Conservation (phyloP, 352 stramenopile genomes). For the Pythium apleroticum region DNA sequence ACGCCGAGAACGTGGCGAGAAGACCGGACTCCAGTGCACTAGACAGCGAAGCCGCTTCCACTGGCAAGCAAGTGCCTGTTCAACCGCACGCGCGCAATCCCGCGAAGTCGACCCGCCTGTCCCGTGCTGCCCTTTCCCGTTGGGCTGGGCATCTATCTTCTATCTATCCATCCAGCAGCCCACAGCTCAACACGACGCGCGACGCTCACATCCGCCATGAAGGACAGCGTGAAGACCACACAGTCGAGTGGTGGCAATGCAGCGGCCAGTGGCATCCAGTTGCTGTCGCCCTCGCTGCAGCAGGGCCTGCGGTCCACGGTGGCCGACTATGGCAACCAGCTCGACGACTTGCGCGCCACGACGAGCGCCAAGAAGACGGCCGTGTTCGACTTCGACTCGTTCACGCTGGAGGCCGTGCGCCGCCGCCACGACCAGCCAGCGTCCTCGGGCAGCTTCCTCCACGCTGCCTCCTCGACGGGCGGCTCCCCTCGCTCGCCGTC, state of each 20-base stretch:
- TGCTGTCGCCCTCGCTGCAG: slow-evolving; percentile 25
- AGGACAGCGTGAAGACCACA: slow-evolving; percentile 6
- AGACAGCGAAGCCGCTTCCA: background rate
- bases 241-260: background rate
- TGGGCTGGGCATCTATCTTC: too few relatives aligned
- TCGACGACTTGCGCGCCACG: background rate
- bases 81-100: background rate
- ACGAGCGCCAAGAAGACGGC: background rate
- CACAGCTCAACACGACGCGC: too few relatives aligned
- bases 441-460: slow-evolving; percentile 9
- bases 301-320: slow-evolving; percentile 11
- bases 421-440: slow-evolving; percentile 8
- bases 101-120: background rate
- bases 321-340: background rate
- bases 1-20: background rate
- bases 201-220: slow-evolving; percentile 7
- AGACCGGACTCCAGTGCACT: background rate
- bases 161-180: too few relatives aligned
- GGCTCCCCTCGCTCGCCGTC: slow-evolving; percentile 19
- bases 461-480: slow-evolving; percentile 7
- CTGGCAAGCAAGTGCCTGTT: background rate
- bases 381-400: slow-evolving; percentile 42
- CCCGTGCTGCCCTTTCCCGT: background rate
- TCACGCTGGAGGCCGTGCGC: slow-evolving; percentile 48
- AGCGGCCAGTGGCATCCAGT: slow-evolving; percentile 15